phyloP scores from a whole-genome alignment of 331 rosid genomes.

The Stylosanthes scabra region DNA sequence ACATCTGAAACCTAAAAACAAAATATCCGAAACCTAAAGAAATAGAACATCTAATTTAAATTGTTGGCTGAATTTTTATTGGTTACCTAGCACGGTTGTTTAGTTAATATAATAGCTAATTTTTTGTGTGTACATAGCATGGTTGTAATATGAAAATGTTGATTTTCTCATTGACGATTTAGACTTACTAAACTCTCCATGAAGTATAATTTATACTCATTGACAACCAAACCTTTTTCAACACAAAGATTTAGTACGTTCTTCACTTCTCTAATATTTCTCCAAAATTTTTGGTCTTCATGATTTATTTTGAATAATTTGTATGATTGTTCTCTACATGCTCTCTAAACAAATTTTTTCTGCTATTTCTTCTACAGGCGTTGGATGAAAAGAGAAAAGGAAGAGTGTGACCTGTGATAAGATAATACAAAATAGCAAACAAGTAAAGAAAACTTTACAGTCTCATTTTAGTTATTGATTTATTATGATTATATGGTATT shows the following conservation, averaged over 20 bases:
- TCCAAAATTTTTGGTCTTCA: background rate
- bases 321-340: conserved; percentile 8
- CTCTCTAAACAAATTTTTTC: conserved; percentile 17
- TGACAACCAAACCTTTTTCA: background rate
- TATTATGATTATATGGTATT: conserved; percentile 12
- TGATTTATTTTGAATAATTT: conserved; percentile 3
- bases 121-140: too few species aligned
- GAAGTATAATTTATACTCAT: too few species aligned
- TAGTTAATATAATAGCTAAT: too few species aligned
- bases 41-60: too few species aligned
- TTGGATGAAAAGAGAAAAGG: conserved; percentile 88
- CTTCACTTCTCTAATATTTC: background rate
- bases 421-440: background rate
- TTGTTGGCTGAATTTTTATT: too few species aligned
- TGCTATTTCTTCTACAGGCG: conserved; percentile 57
- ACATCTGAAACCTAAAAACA: too few species aligned
- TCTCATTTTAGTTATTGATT: conserved; percentile 29
- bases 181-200: too few species aligned
- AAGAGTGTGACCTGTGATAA: conserved; percentile 52
- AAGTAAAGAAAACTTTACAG: conserved; percentile 18
- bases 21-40: too few species aligned
- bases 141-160: too few species aligned
- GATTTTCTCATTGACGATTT: too few species aligned
- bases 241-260: background rate
- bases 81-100: too few species aligned